A percentile compares a stretch with the other conserved stretches of the same genome.
Evolutionary conservation across 2,329 filamentous ascomycete species (phyloP).

Genomic region (Neurospora sp.): DNA sequence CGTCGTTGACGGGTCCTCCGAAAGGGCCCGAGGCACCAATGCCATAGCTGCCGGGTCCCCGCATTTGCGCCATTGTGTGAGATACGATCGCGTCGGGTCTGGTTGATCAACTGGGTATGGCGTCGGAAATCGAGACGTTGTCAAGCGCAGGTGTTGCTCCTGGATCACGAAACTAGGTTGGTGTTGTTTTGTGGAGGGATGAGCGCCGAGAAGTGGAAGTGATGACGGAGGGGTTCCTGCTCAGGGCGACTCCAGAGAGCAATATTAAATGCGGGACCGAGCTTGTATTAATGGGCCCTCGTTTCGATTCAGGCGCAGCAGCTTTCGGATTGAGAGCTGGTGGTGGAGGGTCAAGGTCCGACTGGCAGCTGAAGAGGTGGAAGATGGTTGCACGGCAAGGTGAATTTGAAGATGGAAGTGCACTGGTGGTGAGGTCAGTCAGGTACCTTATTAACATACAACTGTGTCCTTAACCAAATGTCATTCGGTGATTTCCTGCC

Average conservation of each 20-base stretch:
- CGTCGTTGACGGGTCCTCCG: conserved; percentile 50
- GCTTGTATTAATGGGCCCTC: background rate
- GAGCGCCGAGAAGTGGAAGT: background rate
- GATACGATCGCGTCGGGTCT: background rate
- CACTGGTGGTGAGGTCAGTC: conserved; percentile 3
- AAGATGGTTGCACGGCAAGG: background rate
- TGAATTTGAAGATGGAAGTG: background rate
- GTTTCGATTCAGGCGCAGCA: background rate
- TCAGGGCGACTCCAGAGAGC: background rate
- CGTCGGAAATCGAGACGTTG: background rate
- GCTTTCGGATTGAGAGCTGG: background rate
- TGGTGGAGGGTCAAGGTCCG: background rate
- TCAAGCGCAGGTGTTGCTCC: background rate
- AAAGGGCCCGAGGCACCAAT: conserved; percentile 63
- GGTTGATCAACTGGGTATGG: background rate
- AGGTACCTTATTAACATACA: conserved; percentile 11
- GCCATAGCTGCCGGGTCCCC: conserved; percentile 73
- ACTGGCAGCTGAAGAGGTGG: background rate
- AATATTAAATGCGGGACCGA: background rate
- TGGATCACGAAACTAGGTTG: background rate
- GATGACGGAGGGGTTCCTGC: background rate
- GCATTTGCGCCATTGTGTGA: conserved; percentile 33
- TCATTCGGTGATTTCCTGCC: conserved; percentile 4
- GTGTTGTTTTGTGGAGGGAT: background rate
- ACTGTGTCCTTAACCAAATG: conserved; percentile 19